Evolutionary conservation across 2,329 filamentous ascomycete genomes (phyloP).

Genomic region (Xylaria sp.): DNA sequence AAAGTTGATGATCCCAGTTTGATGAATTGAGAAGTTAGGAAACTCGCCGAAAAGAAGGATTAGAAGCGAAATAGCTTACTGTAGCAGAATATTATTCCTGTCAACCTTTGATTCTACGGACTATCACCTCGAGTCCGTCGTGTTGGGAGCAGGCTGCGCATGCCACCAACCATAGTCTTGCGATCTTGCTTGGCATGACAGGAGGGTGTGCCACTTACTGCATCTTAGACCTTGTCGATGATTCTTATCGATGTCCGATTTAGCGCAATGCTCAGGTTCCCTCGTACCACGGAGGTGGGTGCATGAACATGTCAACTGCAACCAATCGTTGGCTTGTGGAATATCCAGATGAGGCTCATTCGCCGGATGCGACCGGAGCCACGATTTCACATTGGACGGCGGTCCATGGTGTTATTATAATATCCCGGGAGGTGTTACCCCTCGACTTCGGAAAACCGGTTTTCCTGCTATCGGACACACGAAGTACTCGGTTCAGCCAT

Average conservation of each 20-base stretch:
- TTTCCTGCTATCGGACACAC: not conserved
- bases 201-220: constrained; percentile 16
- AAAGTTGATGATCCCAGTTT: not conserved
- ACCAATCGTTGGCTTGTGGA: not conserved
- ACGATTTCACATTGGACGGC: constrained; percentile 12
- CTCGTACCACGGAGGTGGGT: not conserved
- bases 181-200: constrained; percentile 1
- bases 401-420: not conserved
- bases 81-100: not conserved
- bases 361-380: constrained; percentile 9
- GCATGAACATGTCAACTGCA: not conserved
- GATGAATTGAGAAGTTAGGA: not conserved
- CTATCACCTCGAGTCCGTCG: not conserved
- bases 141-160: constrained; percentile 8
- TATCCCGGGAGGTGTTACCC: constrained; percentile 3
- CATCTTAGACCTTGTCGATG: not conserved
- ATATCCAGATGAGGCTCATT: constrained; percentile 11
- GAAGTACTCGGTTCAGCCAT: not conserved
- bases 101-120: not conserved
- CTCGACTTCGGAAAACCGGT: constrained; percentile 2
- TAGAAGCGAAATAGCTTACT: not conserved
- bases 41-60: not conserved
- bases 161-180: constrained; percentile 5
- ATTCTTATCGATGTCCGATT: constrained; percentile 5
- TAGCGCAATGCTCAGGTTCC: not conserved